Evolutionary conservation across 345 rosid species (phyloP).

Genomic region (Hypericum perforatum): DNA sequence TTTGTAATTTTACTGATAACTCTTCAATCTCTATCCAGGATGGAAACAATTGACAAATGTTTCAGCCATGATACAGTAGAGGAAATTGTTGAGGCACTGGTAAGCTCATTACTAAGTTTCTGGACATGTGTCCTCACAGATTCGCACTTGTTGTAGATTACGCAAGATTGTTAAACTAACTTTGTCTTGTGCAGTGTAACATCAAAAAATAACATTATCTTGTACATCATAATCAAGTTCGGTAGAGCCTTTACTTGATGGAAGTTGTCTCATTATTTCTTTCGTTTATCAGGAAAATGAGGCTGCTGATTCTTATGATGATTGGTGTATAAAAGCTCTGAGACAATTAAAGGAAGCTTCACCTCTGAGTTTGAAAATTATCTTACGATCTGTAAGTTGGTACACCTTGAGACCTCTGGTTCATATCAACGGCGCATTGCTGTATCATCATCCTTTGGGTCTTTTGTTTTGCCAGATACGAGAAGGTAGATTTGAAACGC

Average conservation of each 20-base stretch:
- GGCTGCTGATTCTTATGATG: slow-evolving; percentile 37
- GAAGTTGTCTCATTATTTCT: neutral
- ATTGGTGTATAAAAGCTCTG: slow-evolving; percentile 51
- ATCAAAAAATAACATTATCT: no score
- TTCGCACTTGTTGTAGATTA: no score
- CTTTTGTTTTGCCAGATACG: slow-evolving; percentile 40
- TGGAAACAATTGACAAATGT: slow-evolving; percentile 67
- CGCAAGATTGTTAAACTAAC: no score
- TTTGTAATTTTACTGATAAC: neutral
- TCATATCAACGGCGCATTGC: neutral
- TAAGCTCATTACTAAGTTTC: slow-evolving; percentile 23
- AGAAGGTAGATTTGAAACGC: slow-evolving; percentile 86
- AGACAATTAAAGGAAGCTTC: slow-evolving; percentile 70
- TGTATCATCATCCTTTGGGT: neutral
- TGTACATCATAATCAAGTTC: no score
- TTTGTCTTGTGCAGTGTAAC: no score
- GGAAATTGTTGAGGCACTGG: slow-evolving; percentile 78
- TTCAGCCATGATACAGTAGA: slow-evolving; percentile 77
- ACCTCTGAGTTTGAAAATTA: slow-evolving; percentile 82
- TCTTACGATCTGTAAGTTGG: slow-evolving; percentile 63
- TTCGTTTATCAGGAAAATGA: slow-evolving; percentile 46
- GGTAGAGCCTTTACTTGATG: neutral
- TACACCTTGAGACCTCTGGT: slow-evolving; percentile 7
- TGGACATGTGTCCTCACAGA: neutral
- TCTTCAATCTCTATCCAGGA: slow-evolving; percentile 34